phyloP scores from a whole-genome alignment of 768 basidiomycete genomes.

The Lentinula raphanica region DNA sequence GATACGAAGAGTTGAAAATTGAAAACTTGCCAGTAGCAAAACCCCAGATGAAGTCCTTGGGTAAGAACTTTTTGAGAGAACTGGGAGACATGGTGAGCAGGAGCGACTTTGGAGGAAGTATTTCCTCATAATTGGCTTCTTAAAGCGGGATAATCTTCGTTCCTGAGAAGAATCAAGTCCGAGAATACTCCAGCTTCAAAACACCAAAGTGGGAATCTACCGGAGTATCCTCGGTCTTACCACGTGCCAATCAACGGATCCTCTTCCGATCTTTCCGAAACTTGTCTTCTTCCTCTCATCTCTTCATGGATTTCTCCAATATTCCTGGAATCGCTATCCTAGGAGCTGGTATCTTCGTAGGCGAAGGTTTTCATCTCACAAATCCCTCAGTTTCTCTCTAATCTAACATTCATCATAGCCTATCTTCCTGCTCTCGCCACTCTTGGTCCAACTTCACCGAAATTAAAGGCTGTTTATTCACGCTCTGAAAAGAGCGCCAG shows the following conservation, averaged over 20 bases:
- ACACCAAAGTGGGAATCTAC: not conserved
- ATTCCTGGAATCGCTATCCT: constrained; percentile 64
- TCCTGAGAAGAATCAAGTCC: constrained; percentile 20
- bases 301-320: constrained; percentile 18
- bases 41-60: constrained; percentile 63
- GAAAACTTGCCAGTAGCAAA: constrained; percentile 56
- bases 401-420: constrained; percentile 36
- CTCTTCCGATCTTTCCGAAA: not conserved
- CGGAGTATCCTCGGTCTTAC: not conserved
- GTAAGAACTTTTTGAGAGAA: constrained; percentile 30
- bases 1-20: constrained; percentile 4
- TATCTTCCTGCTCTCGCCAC: constrained; percentile 72
- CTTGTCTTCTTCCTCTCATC: not conserved
- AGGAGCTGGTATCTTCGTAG: constrained; percentile 77
- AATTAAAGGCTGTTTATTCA: constrained; percentile 71
- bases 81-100: not conserved
- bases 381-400: constrained; percentile 17
- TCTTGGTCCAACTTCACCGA: constrained; percentile 40
- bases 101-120: not conserved
- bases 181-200: constrained; percentile 38
- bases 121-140: not conserved
- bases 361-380: constrained; percentile 44
- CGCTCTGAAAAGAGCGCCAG: constrained; percentile 59
- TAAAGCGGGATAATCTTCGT: constrained; percentile 5
- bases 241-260: not conserved